These are phyloP conservation scores for Trichoderma koningii DNA, from an alignment of 2,329 filamentous ascomycete species.

Conservation along the genomic window DNA sequence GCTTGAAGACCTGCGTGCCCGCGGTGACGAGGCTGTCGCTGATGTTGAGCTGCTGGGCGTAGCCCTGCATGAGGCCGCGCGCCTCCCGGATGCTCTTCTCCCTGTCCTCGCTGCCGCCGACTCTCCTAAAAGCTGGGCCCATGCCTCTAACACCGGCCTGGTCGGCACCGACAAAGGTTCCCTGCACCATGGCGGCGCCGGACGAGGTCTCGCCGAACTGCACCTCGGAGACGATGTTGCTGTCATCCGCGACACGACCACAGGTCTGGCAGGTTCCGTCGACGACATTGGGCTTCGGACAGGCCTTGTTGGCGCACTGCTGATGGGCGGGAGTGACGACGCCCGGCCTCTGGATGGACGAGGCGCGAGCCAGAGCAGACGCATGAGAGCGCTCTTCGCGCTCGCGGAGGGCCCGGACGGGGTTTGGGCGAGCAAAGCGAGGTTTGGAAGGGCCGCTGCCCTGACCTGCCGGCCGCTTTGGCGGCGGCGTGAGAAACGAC, in stretches of 20 bases:
- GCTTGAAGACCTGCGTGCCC: constrained; percentile 73
- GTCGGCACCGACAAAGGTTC: constrained; percentile 82
- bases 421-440: constrained; percentile 49
- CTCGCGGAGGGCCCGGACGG: constrained; percentile 55
- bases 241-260: constrained; percentile 80
- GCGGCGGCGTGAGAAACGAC: constrained; percentile 45
- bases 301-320: constrained; percentile 61
- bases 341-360: constrained; percentile 38
- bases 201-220: constrained; percentile 85
- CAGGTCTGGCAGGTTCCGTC: constrained; percentile 78
- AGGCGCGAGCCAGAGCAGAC: constrained; percentile 35
- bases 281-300: constrained; percentile 61
- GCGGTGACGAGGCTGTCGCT: constrained; percentile 64
- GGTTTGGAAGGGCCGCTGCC: constrained; percentile 41
- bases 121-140: constrained; percentile 62
- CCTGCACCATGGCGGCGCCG: constrained; percentile 87
- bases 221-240: constrained; percentile 89
- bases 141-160: constrained; percentile 75
- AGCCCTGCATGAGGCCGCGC: constrained; percentile 60
- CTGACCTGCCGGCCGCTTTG: constrained; percentile 38
- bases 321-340: constrained; percentile 42
- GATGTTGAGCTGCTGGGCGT: constrained; percentile 61
- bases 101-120: constrained; percentile 60
- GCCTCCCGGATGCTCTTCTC: constrained; percentile 63
- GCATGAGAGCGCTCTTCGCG: constrained; percentile 50